Base-by-base conservation (phyloP, 1,139 yeast species). In the Candida sp. region DNA sequence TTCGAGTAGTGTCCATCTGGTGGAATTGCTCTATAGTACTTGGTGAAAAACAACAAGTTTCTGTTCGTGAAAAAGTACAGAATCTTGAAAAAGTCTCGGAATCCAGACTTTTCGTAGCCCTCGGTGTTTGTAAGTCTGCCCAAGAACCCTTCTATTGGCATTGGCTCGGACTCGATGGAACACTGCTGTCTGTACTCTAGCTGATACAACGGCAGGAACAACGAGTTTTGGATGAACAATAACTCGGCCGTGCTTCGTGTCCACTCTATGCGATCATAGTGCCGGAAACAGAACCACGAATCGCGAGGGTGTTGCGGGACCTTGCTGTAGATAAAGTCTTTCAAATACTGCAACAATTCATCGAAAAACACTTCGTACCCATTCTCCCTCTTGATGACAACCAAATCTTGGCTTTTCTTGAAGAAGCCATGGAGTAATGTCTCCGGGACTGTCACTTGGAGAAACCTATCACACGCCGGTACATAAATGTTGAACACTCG, bases 251-350 rank as follows among this genome's bases (percentile, higher is more conserved):
- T 77, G 41, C 84, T 86, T 45, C 76, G 66, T 7, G 85, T 68
- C 97, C 97, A 91, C 58, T 90, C 96, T 9, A 90, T 61, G 34
- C 92, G 71, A 63, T 90, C 97, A 62, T 86, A 90, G 46, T 81
- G 73, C 54, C 84, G 81, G 77, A 88, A 60, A 80, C 88, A 64
- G 77, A 79, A 53, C 89, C 90, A 62, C 58, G 75, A 40, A 26
- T 49, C 35, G 11, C 8, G 26, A 4, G 27, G 28, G 5, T 37
- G 40, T 4, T 37, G 11, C 28, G 45, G 40, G 66, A 28, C 50
- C 34, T n/a, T 35, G 33, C 37, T 26, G 17, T 55, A 54, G 9
- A 78, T 62, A 4, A 58, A 46, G 11, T 63, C 58, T 12, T 66
- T 58, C 26, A 81, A 43, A 50, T 68, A 71, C 26, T 74, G 70